Percentiles rank a stretch among this genome's conserved stretches.
These are phyloP conservation scores for Bipolaris oryzae DNA, from an alignment of 2,329 filamentous ascomycete genomes.

Conservation along the genomic window DNA sequence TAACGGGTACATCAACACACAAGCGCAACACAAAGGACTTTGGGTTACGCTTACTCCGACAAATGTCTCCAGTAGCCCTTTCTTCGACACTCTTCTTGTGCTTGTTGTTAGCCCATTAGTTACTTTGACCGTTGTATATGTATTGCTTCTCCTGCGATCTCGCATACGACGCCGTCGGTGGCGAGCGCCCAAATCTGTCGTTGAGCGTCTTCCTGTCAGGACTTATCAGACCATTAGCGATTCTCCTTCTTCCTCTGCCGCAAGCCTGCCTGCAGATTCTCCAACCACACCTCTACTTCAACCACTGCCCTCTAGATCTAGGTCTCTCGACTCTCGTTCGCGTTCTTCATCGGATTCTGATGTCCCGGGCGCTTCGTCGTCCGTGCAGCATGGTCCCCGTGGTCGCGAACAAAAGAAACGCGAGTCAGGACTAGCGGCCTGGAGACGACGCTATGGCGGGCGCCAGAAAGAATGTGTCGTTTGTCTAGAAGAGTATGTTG, in stretches of 20 bases:
- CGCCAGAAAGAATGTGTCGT: conserved; percentile 89
- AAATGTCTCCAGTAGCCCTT: conserved; percentile 83
- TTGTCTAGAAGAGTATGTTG: conserved; percentile 93
- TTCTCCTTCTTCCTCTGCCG: conserved; percentile 62
- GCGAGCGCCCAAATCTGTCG: conserved; percentile 96
- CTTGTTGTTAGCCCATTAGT: conserved; percentile 93
- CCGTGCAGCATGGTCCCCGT: conserved; percentile 30
- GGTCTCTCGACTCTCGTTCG: conserved; percentile 60
- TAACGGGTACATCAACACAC: conserved; percentile 12
- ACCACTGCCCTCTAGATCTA: conserved; percentile 33
- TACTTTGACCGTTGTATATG: conserved; percentile 91
- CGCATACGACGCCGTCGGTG: conserved; percentile 88
- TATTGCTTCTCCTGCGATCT: conserved; percentile 82
- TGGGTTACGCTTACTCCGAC: conserved; percentile 97
- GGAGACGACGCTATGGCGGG: conserved; percentile 65
- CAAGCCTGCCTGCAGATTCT: conserved; percentile 69
- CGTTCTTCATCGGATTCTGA: conserved; percentile 70
- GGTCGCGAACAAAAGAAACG: conserved; percentile 59
- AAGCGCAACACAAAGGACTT: conserved; percentile 70
- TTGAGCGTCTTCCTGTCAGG: conserved; percentile 90
- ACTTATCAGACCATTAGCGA: conserved; percentile 87
- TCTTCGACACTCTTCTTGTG: conserved; percentile 95
- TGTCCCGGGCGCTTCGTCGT: conserved; percentile 50
- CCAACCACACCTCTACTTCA: conserved; percentile 82
- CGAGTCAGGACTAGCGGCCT: conserved; percentile 56